Percentiles rank a stretch among this genome's conserved stretches.
Conservation (phyloP, 805 yeast species). For the Starmerella tilneyi region DNA sequence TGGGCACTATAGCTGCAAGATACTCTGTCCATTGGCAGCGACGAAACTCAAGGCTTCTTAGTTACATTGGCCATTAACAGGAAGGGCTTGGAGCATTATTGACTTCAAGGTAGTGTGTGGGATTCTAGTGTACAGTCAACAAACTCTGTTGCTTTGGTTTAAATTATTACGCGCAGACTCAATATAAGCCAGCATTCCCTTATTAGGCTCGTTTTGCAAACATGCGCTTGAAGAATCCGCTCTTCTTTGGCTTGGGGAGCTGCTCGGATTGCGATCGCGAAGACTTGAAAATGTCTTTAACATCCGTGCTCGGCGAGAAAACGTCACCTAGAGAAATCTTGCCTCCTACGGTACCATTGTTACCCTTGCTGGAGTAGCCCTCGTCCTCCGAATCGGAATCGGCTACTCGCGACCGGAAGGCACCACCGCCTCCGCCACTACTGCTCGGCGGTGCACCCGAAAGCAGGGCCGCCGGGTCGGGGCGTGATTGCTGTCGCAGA, state of each 20-base stretch:
- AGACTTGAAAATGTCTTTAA: conserved; percentile 25
- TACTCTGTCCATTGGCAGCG: too few species aligned
- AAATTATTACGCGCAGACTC: background rate
- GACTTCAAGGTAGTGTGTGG: too few species aligned
- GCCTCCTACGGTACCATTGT: background rate
- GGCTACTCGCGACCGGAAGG: conserved; percentile 29
- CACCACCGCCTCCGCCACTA: background rate
- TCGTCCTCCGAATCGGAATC: conserved; percentile 32
- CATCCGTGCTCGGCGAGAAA: conserved; percentile 29
- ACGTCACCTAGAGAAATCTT: conserved; percentile 22
- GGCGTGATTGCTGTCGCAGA: conserved; percentile 16
- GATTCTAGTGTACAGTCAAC: too few species aligned
- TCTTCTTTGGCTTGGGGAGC: conserved; percentile 11
- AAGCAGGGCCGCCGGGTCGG: conserved; percentile 19
- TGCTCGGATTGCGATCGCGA: conserved; percentile 18
- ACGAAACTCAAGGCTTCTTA: too few species aligned
- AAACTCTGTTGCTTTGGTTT: background rate
- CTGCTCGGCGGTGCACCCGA: conserved; percentile 1
- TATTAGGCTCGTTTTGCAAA: conserved; percentile 13
- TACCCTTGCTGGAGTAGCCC: conserved; percentile 7
- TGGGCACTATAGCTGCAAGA: too few species aligned
- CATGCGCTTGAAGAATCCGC: conserved; percentile 24
- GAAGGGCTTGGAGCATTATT: too few species aligned
- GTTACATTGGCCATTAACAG: too few species aligned
- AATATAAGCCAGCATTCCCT: background rate